phyloP scores from a whole-genome alignment of 2,329 filamentous ascomycete genomes.

The Epichloe hybrida region DNA sequence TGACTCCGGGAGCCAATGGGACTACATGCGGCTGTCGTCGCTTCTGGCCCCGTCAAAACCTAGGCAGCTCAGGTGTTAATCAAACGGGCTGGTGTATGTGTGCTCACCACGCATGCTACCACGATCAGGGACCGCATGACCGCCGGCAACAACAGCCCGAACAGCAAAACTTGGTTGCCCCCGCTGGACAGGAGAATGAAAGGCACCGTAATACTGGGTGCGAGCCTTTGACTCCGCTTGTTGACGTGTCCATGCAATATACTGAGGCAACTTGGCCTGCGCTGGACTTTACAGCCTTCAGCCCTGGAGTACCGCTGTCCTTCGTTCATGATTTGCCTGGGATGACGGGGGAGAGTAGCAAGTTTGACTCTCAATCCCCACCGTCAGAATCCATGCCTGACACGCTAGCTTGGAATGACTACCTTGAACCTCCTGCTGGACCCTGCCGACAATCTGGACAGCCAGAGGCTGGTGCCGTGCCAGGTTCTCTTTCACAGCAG shows the following conservation, averaged over 20 bases:
- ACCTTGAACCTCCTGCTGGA: conserved; percentile 26
- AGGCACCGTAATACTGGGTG: conserved; percentile 29
- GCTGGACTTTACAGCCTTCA: conserved; percentile 29
- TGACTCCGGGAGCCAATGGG: conserved; percentile 36
- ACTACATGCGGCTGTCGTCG: conserved; percentile 46
- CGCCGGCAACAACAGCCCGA: conserved; percentile 10
- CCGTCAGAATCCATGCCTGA: conserved; percentile 37
- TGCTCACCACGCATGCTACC: conserved; percentile 48
- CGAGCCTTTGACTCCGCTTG: conserved; percentile 38
- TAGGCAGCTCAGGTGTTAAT: conserved; percentile 22
- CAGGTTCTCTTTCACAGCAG: conserved; percentile 37
- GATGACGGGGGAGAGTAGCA: conserved; percentile 11
- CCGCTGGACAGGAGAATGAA: conserved; percentile 38
- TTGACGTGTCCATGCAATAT: conserved; percentile 32
- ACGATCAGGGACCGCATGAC: conserved; percentile 31
- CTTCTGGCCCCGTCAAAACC: conserved; percentile 38
- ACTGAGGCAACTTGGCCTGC: conserved; percentile 19
- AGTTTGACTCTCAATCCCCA: conserved; percentile 14
- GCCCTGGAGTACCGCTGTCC: conserved; percentile 17
- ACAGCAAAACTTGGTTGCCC: conserved; percentile 9
- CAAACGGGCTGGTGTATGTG: conserved; percentile 46
- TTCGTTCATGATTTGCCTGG: conserved; percentile 21
- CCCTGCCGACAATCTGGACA: background rate
- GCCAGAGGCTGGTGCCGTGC: conserved; percentile 16
- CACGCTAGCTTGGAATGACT: conserved; percentile 38